Base-by-base conservation (phyloP, 1,284 basidiomycete genomes). In the Tylopilus sp. region DNA sequence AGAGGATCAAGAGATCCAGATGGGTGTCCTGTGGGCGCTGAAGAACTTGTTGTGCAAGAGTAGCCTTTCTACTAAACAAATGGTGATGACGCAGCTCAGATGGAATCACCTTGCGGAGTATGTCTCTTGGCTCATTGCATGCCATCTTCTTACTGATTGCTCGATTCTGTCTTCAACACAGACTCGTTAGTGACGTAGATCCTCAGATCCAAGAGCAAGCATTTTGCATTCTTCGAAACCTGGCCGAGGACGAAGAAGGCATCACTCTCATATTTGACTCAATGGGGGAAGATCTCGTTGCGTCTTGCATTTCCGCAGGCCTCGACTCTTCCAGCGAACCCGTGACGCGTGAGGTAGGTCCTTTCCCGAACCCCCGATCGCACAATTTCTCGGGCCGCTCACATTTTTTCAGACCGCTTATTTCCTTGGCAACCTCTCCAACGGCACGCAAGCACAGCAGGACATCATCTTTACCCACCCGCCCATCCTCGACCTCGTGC, bases 21-120 rank as follows among this genome's bases (percentile, higher is more conserved):
- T 85, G 36, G 89, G 83, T 54, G 81, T 86, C 0, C 63, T 93
- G 11, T 93, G 91, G 90, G 84, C 84, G 0, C 69, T 92, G 41
- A 92, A 90, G 67, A 94, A 93, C 60, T 59, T 90, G 16, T 61
- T 89, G 6, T 78, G 78, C 63, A 85, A 84, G 59, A 81, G 82
- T 23, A 69, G 67, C 3, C 68, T 74, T 18, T 72, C 75, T 37
- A 76, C 79, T 38, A 92, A 90, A 66, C 68, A 68, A 29, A 68
- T 74, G 41, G 76, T 91, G 10, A 86, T 91, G 78, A 64, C 68
- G 9, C 68, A 74, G 23, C 60, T 94, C 6, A 79, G 79, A 0
- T 92, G 89, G 86, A 59, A 63, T 1, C 67, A 73, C 19, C 63
- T 89, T 1, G 59, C 70, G 7, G 65, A 68, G 83, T 86, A 52